phyloP scores from a whole-genome alignment of 257 asterid species.

The Datura wrightii region DNA sequence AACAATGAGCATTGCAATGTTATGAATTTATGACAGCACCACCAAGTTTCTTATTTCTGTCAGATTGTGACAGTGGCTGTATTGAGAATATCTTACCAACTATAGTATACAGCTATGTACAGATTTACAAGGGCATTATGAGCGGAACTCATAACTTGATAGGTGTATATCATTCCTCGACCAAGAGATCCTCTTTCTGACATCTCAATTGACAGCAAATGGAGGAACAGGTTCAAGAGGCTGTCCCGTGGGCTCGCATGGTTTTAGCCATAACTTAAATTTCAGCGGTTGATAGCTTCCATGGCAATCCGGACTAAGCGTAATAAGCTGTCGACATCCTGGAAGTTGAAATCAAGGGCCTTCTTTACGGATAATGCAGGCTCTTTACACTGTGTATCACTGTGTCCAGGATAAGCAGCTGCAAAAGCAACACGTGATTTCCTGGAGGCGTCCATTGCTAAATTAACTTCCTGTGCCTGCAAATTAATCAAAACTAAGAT shows the following conservation, averaged over 20 bases:
- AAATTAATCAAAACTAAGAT: conserved; percentile 33
- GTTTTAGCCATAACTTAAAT: conserved; percentile 30
- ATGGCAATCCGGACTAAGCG: conserved; percentile 88
- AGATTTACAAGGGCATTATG: conserved; percentile 53
- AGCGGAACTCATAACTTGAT: conserved; percentile 41
- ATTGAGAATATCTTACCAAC: conserved; percentile 29
- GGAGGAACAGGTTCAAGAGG: conserved; percentile 34
- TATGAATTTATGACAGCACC: conserved; percentile 18
- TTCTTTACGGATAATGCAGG: conserved; percentile 64
- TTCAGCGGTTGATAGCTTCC: conserved; percentile 73
- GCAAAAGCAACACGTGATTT: conserved; percentile 76
- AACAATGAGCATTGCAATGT: conserved; percentile 3
- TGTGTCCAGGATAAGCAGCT: conserved; percentile 68
- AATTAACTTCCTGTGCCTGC: conserved; percentile 82
- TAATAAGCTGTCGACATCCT: conserved; percentile 81
- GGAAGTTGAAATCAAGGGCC: conserved; percentile 94
- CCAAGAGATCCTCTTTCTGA: conserved; percentile 28
- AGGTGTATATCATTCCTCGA: conserved; percentile 31
- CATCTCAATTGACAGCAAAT: conserved; percentile 34
- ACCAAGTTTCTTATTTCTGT: conserved; percentile 33
- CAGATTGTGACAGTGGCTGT: conserved; percentile 28
- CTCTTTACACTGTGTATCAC: conserved; percentile 64
- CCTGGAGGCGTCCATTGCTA: conserved; percentile 96
- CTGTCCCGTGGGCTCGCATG: conserved; percentile 35
- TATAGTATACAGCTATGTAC: conserved; percentile 50